These are phyloP conservation scores for Podaxis carcinomalis DNA, from an alignment of 768 basidiomycete genomes.

Conservation along the genomic window DNA sequence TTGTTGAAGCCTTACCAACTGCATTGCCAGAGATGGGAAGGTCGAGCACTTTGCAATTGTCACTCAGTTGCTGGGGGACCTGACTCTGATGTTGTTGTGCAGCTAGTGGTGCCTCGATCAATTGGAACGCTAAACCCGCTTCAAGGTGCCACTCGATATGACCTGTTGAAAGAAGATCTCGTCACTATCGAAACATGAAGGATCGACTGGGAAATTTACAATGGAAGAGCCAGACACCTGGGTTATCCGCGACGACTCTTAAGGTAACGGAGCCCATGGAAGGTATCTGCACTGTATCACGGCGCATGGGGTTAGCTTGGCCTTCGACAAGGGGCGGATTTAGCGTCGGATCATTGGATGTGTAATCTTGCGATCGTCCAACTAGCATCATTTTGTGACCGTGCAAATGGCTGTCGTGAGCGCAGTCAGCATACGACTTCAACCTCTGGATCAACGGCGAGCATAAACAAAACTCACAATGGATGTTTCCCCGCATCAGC, in stretches of 20 bases:
- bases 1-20: slow-evolving; percentile 68
- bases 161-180: slow-evolving; percentile 33
- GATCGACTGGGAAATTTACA: slow-evolving; percentile 39
- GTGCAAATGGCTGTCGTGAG: slow-evolving; percentile 70
- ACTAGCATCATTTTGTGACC: slow-evolving; percentile 87
- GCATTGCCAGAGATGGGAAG: slow-evolving; percentile 76
- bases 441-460: not conserved
- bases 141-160: slow-evolving; percentile 88
- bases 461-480: slow-evolving; percentile 48
- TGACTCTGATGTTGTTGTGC: slow-evolving; percentile 50
- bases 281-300: slow-evolving; percentile 84
- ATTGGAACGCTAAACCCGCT: slow-evolving; percentile 77
- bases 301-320: slow-evolving; percentile 84
- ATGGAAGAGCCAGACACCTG: slow-evolving; percentile 86
- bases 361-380: slow-evolving; percentile 63
- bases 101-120: slow-evolving; percentile 77
- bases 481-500: slow-evolving; percentile 75
- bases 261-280: slow-evolving; percentile 65
- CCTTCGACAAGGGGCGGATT: slow-evolving; percentile 81
- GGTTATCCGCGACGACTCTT: slow-evolving; percentile 85
- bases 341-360: slow-evolving; percentile 64
- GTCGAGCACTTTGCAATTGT: slow-evolving; percentile 69
- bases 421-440: not conserved
- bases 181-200: not conserved
- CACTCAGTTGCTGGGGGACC: slow-evolving; percentile 55